A percentile compares a stretch with the other conserved stretches of the same genome.
Conservation (phyloP, 2,329 filamentous ascomycete genomes). For the Xylaria sp. region DNA sequence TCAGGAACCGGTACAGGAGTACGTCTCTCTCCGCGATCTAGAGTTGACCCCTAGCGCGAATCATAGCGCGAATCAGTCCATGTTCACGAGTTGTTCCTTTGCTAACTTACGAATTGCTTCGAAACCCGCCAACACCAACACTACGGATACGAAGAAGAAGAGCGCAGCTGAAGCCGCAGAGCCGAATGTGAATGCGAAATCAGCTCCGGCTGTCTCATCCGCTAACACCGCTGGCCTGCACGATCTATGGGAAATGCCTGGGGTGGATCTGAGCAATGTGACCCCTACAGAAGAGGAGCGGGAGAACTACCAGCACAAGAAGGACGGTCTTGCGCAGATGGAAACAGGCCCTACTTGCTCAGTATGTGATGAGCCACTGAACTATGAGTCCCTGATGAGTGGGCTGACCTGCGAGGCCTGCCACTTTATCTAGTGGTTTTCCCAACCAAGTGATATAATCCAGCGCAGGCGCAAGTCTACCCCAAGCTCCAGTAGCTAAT, state of each 20-base stretch:
- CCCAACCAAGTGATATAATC: not conserved
- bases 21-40: slow-evolving; percentile 9
- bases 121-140: not conserved
- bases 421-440: slow-evolving; percentile 7
- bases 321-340: slow-evolving; percentile 8
- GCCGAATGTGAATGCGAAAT: too few species aligned
- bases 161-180: not conserved
- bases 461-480: too few species aligned
- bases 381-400: not conserved
- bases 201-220: not conserved
- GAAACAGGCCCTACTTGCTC: slow-evolving; percentile 11
- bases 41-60: slow-evolving; percentile 1
- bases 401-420: slow-evolving; percentile 6
- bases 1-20: not conserved
- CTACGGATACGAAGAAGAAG: not conserved
- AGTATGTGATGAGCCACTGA: slow-evolving; percentile 12
- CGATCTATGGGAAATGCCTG: slow-evolving; percentile 10
- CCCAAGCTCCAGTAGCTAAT: not conserved
- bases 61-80: not conserved
- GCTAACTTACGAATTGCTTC: not conserved
- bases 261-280: not conserved
- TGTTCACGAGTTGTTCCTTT: not conserved
- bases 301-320: not conserved
- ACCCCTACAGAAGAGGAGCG: not conserved
- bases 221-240: not conserved